A percentile compares a stretch with the other conserved stretches of the same genome.
phyloP scores from a whole-genome alignment of 2,329 filamentous ascomycete genomes.

The Neofusicoccum sp. region DNA sequence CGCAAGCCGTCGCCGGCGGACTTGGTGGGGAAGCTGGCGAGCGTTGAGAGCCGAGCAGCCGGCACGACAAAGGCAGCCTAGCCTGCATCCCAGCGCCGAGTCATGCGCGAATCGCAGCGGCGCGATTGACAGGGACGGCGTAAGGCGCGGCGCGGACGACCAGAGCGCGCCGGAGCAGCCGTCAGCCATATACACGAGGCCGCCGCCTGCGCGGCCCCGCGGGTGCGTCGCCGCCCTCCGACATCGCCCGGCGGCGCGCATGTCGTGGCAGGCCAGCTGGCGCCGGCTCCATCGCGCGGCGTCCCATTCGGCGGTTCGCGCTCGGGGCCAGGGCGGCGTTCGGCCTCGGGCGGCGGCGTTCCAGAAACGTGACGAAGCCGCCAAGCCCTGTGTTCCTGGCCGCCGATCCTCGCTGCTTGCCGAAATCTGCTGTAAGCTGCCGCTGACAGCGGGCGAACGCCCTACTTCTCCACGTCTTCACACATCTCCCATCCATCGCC shows the following conservation, averaged over 20 bases:
- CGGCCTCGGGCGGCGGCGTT: slow-evolving; percentile 2
- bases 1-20: slow-evolving; percentile 8
- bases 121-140: not conserved
- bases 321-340: not conserved
- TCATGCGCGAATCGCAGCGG: not conserved
- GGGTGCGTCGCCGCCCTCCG: not conserved
- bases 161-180: not conserved
- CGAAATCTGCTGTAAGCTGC: slow-evolving; percentile 14
- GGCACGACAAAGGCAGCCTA: slow-evolving; percentile 3
- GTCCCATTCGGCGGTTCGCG: slow-evolving; percentile 3
- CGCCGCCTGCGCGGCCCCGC: not conserved
- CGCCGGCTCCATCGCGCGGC: not conserved
- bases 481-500: not conserved
- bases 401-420: slow-evolving; percentile 11
- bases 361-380: slow-evolving; percentile 12
- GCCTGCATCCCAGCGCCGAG: too few relatives aligned
- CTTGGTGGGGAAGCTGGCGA: slow-evolving; percentile 15
- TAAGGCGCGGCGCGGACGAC: not conserved
- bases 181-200: not conserved
- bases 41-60: not conserved
- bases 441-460: slow-evolving; percentile 8
- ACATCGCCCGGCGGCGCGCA: slow-evolving; percentile 4
- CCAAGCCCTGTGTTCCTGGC: slow-evolving; percentile 11
- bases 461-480: not conserved
- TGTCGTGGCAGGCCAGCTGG: slow-evolving; percentile 1